phyloP scores from a whole-genome alignment of 768 basidiomycete genomes.

The Phlegmacium glaucopus region DNA sequence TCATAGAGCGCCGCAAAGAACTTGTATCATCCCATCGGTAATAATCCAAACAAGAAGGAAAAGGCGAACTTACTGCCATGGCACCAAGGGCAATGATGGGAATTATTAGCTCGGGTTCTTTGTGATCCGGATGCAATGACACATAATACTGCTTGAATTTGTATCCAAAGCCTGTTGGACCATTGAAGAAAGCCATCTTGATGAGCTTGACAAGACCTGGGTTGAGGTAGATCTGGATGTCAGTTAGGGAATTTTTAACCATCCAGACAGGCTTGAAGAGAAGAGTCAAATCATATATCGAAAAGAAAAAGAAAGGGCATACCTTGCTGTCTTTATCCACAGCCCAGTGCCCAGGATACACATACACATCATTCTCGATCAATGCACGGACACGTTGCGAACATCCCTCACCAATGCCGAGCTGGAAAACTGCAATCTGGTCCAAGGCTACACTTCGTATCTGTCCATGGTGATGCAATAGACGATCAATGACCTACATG shows the following conservation, averaged over 20 bases:
- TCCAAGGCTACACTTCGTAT: background rate
- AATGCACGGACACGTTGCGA: slow-evolving; percentile 2
- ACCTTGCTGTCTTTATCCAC: slow-evolving; percentile 9
- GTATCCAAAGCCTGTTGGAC: slow-evolving; percentile 4
- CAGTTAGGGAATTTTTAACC: background rate
- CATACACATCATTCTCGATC: slow-evolving; percentile 3
- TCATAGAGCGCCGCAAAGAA: too few relatives aligned
- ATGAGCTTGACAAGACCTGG: slow-evolving; percentile 2
- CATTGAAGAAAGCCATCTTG: background rate
- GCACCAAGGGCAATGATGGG: slow-evolving; percentile 6
- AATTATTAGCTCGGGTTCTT: slow-evolving; percentile 4
- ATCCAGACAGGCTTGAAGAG: slow-evolving; percentile 1
- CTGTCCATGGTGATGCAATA: background rate
- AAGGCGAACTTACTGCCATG: background rate
- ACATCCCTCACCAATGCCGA: slow-evolving; percentile 4
- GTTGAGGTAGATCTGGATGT: slow-evolving; percentile 8
- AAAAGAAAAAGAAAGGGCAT: background rate
- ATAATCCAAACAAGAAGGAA: background rate
- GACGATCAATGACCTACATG: slow-evolving; percentile 11
- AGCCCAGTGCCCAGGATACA: slow-evolving; percentile 12
- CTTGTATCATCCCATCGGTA: background rate
- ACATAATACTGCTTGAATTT: slow-evolving; percentile 6
- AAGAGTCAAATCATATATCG: background rate
- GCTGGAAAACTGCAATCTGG: slow-evolving; percentile 8
- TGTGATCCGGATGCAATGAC: background rate